A percentile compares a stretch with the other conserved stretches of the same genome.
Evolutionary conservation across 495 filamentous ascomycete genomes (phyloP).

Genomic region (Aspergillus bertholletiae): DNA sequence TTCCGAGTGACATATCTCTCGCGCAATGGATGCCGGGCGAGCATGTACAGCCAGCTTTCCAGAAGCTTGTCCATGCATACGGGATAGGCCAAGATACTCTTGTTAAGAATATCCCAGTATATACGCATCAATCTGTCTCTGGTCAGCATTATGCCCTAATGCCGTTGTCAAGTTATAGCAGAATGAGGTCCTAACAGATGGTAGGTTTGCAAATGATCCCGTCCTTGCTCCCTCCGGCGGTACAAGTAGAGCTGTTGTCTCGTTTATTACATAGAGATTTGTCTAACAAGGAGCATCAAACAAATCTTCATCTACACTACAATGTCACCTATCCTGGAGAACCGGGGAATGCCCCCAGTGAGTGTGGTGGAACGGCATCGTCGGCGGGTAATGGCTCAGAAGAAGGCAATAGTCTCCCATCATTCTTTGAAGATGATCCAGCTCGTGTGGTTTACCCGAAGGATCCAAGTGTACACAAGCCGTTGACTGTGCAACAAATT

Average conservation of each 20-base stretch:
- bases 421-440: slow-evolving; percentile 50
- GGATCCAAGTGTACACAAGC: slow-evolving; percentile 63
- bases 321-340: slow-evolving; percentile 62
- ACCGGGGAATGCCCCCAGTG: neutral
- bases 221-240: slow-evolving; percentile 59
- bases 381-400: neutral
- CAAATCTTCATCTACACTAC: slow-evolving; percentile 85
- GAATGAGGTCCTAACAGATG: slow-evolving; percentile 19
- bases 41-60: slow-evolving; percentile 33
- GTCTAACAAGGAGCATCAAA: slow-evolving; percentile 67
- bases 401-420: slow-evolving; percentile 11
- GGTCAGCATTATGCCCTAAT: slow-evolving; percentile 29
- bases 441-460: slow-evolving; percentile 51
- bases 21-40: slow-evolving; percentile 28
- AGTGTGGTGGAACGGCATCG: neutral
- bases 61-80: slow-evolving; percentile 25
- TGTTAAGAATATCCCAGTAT: slow-evolving; percentile 43
- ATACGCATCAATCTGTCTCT: slow-evolving; percentile 38
- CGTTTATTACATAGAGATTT: slow-evolving; percentile 78
- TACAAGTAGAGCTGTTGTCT: slow-evolving; percentile 65
- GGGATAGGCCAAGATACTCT: slow-evolving; percentile 12
- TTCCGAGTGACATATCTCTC: slow-evolving; percentile 25
- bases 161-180: neutral
- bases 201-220: slow-evolving; percentile 75
- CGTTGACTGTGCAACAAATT: slow-evolving; percentile 60